Base-by-base conservation (phyloP, 2,329 filamentous ascomycete species). In the Fusarium haematococcum region DNA sequence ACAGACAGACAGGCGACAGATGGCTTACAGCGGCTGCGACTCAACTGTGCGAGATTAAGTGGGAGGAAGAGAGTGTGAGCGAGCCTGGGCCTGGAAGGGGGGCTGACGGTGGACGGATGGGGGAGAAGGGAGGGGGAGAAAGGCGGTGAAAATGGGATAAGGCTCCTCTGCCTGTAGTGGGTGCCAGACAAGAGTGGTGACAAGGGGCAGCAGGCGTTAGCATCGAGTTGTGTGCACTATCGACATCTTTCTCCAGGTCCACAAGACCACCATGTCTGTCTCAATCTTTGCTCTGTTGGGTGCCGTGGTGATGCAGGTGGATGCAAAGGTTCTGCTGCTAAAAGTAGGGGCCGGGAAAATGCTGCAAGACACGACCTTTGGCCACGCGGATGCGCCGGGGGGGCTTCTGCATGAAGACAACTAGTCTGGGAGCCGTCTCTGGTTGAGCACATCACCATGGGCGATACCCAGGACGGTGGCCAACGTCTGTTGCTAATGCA, bases 71-170 rank as follows among this genome's bases (percentile, higher is more conserved):
- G 45, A 50, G 45, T 50, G 54, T 71, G 65, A 60, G 65, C 64
- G 70, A 72, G 63, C 48, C 71, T 71, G 62, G 59, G 74, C 52
- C 75, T 63, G 67, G 70, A 65, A 71, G 69, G 65, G 70, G 71
- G 66, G 54, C 45, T 70, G 63, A 70, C 30, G 60, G 67, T 75
- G 75, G 43, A 48, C 43, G 23, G 43, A 48, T 18, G 43, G 43
- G 74, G 67, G 69, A 71, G 73, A 64, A 67, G 64, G 63, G 63
- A 68, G 58, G 71, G 67, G 64, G 62, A 67, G 75, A 78, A 78
- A 78, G 75, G 76, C 76, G 76, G 76, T 78, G 76, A 78, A 77
- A 78, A 74, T 70, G 62, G 71, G 65, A 70, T 63, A 69, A 68
- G 68, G 69, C 62, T 32, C 23, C 41, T 45, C 18, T 52, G 65